Base-by-base conservation (phyloP, 768 basidiomycete genomes). In the Amylocystis lapponica region DNA sequence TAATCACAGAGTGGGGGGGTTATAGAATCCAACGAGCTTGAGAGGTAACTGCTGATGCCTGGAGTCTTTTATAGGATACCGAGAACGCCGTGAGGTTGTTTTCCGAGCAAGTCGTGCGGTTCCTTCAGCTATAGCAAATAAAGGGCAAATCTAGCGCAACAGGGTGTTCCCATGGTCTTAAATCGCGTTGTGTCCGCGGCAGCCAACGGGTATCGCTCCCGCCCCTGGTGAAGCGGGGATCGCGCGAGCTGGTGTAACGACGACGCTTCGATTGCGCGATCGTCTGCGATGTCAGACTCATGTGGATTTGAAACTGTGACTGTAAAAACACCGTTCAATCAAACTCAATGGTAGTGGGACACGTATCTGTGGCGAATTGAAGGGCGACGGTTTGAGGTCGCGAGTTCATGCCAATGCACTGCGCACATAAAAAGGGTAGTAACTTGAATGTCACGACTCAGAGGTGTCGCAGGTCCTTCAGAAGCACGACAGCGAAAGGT, bases 221-320 rank as follows among this genome's bases (percentile, higher is more conserved):
- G 29, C 9, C 29, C n/a, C 29, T 9, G n/a, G 6, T 33, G 32
- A n/a, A 13, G 32, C 32, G n/a, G 32, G 33, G 42, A 51, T 51
- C 46, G 43, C 44, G 50, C 32, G 43, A 47, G 39, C 39, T 51
- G 38, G 39, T 36, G 50, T 51, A 47, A 51, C 30, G 36, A 32
- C 26, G 17, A 36, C 20, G 29, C 25, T 21, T 36, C 46, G 46
- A 51, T 51, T 51, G 50, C 50, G 50, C 50, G 46, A 51, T 51
- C 27, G 32, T n/a, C 6, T 33, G 32, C 32, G 32, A n/a, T n/a
- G n/a, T n/a, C n/a, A n/a, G n/a, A n/a, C n/a, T n/a, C n/a, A n/a
- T n/a, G n/a, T n/a, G n/a, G n/a, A n/a, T n/a, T n/a, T n/a, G n/a
- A n/a, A n/a, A n/a, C n/a, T n/a, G n/a, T n/a, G n/a, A n/a, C n/a